Base-by-base conservation (phyloP, 352 stramenopile species). In the Blastocystis sp. region DNA sequence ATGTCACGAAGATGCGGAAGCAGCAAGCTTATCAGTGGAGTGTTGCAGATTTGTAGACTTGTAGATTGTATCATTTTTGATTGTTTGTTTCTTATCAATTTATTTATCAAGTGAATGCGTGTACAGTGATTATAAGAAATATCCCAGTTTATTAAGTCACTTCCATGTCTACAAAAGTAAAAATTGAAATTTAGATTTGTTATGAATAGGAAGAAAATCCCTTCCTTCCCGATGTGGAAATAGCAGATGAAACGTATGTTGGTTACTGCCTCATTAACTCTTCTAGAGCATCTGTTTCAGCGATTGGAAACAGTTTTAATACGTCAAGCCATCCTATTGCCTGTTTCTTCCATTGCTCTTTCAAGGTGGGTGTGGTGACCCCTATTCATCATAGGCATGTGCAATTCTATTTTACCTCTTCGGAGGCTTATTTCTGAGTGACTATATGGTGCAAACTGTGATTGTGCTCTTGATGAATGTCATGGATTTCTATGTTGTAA, bases 11-110 rank as follows among this genome's bases (percentile, higher is more conserved):
- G 43, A 76, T 88, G 59, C 20, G 59, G 5, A 73, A 88, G 41
- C 59, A 88, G 64, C 76, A 88, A 47, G 76, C 59, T 0, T 88
- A 88, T 88, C 54, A 63, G 59, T 88, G 64, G 59, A 73, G 76
- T 59, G 64, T 73, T 70, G 76, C 76, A 24, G 47, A 88, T 88
- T 78, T 88, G 64, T 88, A 88, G 39, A 11, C 13, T 65, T 39
- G 20, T 34, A 39, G 9, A 39, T 37, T 13, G 0, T 76, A 24
- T 47, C 53, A 9, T 55, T 13, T 55, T 76, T 30, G 16, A 13
- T n/a, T 76, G 65, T 76, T 76, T 76, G 65, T 76, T 66, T 66
- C 16, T n/a, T n/a, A 59, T 13, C 50, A 45, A 1, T 43, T 70
- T 70, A 26, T 34, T 70, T 11, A 70, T 70, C 62, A 70, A 70